These are phyloP conservation scores for Aquilaria agallochum DNA, from an alignment of 441 rosid genomes.

Conservation along the genomic window DNA sequence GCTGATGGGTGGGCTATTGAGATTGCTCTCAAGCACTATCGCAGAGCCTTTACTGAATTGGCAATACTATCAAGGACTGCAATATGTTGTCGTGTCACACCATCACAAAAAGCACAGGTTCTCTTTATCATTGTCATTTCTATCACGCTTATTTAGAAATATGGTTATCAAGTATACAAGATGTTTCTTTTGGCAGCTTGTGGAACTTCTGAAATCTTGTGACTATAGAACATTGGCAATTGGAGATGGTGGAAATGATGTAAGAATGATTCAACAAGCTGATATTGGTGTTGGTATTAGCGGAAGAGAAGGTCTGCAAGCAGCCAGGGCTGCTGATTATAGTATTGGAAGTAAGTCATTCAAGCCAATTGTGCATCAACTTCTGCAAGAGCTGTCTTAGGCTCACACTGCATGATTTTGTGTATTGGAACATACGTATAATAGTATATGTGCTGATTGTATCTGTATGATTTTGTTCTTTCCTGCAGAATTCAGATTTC, in stretches of 20 bases:
- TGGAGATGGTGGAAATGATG: constrained; percentile 99
- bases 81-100: constrained; percentile 97
- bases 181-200: constrained; percentile 57
- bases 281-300: constrained; percentile 98
- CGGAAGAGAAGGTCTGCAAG: constrained; percentile 99
- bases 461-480: too few species aligned
- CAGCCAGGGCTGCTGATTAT: constrained; percentile 99
- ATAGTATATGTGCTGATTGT: too few species aligned
- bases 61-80: constrained; percentile 98
- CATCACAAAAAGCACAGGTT: constrained; percentile 99
- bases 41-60: constrained; percentile 86
- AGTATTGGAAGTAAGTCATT: constrained; percentile 86
- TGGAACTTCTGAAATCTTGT: constrained; percentile 86
- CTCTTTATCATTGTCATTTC: constrained; percentile 13
- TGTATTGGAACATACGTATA: too few species aligned
- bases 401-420: too few species aligned
- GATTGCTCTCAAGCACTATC: constrained; percentile 80
- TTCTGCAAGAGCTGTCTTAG: too few species aligned
- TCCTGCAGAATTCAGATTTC: constrained; percentile 85
- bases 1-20: constrained; percentile 99
- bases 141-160: constrained; percentile 10
- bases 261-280: constrained; percentile 99
- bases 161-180: constrained; percentile 1
- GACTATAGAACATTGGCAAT: constrained; percentile 96
- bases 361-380: too few species aligned